Conservation (phyloP, 352 stramenopile genomes). For the Phytopythium helicoides region DNA sequence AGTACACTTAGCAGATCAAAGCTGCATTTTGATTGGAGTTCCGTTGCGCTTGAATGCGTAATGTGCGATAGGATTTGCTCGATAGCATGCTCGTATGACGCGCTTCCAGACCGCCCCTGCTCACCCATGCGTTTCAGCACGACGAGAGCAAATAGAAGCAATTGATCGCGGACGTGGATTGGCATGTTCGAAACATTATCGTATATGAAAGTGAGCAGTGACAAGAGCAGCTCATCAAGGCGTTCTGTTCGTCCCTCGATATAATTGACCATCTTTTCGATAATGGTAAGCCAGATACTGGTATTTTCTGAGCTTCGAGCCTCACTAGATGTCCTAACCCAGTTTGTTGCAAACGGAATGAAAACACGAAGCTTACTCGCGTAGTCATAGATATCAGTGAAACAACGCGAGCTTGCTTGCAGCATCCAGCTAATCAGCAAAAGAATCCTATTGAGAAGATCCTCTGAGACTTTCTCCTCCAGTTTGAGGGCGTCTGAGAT, state of each 20-base stretch:
- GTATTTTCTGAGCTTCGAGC: background rate
- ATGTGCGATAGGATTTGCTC: constrained; percentile 52
- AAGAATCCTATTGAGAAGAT: constrained; percentile 23
- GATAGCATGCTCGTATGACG: constrained; percentile 54
- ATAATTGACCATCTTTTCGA: constrained; percentile 1
- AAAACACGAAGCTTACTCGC: constrained; percentile 23
- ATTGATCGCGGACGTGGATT: constrained; percentile 29
- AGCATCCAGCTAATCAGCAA: constrained; percentile 30
- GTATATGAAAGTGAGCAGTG: constrained; percentile 43
- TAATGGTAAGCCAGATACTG: background rate
- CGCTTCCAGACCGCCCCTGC: constrained; percentile 36
- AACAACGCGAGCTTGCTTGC: constrained; percentile 18
- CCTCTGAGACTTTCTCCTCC: background rate
- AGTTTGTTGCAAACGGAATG: constrained; percentile 4
- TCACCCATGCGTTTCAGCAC: constrained; percentile 59
- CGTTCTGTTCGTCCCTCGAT: background rate
- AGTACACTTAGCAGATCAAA: constrained; percentile 59
- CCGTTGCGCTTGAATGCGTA: constrained; percentile 14
- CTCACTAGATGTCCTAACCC: background rate
- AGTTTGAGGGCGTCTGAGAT: constrained; percentile 1
- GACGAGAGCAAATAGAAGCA: constrained; percentile 51
- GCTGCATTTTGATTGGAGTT: constrained; percentile 38
- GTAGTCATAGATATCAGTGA: constrained; percentile 25
- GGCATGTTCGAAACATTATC: constrained; percentile 31
- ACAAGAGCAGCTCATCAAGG: constrained; percentile 33